Evolutionary conservation across 2,329 filamentous ascomycete genomes (phyloP), one percentile per base, ranked within the genome.

Genomic region (Aspergillus sp.): DNA sequence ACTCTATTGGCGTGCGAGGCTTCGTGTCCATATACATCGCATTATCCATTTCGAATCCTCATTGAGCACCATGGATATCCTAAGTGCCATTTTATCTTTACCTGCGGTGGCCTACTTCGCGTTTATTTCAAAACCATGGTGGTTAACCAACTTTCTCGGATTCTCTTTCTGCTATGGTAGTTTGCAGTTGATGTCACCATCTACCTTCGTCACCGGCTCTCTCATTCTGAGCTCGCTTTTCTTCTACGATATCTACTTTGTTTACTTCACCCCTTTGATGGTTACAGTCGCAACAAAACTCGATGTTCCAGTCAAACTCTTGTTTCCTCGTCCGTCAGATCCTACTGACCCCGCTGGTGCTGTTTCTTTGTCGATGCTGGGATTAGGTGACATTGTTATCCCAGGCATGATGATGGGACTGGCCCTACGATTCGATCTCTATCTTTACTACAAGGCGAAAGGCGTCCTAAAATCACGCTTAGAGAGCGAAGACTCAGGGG

Each of bases 341-440:
- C 72, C 79, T n/a, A 73, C 73, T 6, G 74, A 78, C n/a, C 76
- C 77, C 12, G 70, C 77, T 7, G 70, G 70, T 49, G 70, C 71
- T 4, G 67, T 73, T 40, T 73, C 79, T 25, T 69, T 82, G 64
- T 83, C 90, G 53, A 96, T 98, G 84, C 86, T 99, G 7, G 93
- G 93, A 0, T 82, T 98, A 0, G 93, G 93, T n/a, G 93, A 99
- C 70, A 90, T 99, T 57, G 90, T 96, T 1, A 81, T 99, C 3
- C 93, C 93, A 0, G 95, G 93, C 8, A 91, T 98, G 68, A 88
- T 97, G 76, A 89, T 98, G 61, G 91, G 86, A 1, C 83, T 97
- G 43, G 91, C 93, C 2, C 80, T 99, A 23, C 87, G 93, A n/a
- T 96, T 96, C 66, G 93, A 99, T 70, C 81, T 96, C 7, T 95